Evolutionary conservation across 78 protist species (phyloP), one percentile per base, ranked within the genome.

Genomic region (Dictyostelium capitatum): DNA sequence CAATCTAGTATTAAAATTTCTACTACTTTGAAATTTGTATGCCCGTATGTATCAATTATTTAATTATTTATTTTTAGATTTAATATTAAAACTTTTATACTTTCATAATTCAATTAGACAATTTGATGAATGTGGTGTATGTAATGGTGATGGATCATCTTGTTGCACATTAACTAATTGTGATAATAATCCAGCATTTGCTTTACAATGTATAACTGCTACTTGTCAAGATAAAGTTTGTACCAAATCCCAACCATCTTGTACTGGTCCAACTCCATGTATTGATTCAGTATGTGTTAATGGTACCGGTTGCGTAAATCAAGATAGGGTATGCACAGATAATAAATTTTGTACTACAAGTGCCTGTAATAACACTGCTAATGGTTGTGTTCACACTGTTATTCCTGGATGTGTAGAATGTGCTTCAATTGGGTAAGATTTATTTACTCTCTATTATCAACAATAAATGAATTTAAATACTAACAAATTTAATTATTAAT

Each of bases 1-100:
- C 72, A 28, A 3, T 89, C 93, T 0, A 23, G 54, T 47, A 59
- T 89, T 14, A 51, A 15, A 37, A 43, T 74, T 56, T 46, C 37
- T n/a, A 77, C 83, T 3, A 59, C 69, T n/a, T 23, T 85, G n/a
- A 23, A 17, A 12, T 77, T 77, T 43, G 30, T 25, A 14, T 56
- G 78, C 28, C 30, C 53, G 51, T 85, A 85, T 30, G 67, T 37
- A 46, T 8, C 2, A 3, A 19, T 59, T n/a, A 20, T 59, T n/a
- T 9, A 2, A 9, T 59, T n/a, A 59, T 23, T n/a, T 10, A 20
- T 19, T 20, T 0, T n/a, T 59, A 23, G 10, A n/a, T n/a, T 23
- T 23, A 53, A 12, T 53, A 14, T 3, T 14, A 14, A 12, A 23
- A 23, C n/a, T n/a, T 20, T 57, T 57, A n/a, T n/a, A 8, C 9